phyloP scores from a whole-genome alignment of 164 flowering plant species.

The Cinnamomum micranthum region DNA sequence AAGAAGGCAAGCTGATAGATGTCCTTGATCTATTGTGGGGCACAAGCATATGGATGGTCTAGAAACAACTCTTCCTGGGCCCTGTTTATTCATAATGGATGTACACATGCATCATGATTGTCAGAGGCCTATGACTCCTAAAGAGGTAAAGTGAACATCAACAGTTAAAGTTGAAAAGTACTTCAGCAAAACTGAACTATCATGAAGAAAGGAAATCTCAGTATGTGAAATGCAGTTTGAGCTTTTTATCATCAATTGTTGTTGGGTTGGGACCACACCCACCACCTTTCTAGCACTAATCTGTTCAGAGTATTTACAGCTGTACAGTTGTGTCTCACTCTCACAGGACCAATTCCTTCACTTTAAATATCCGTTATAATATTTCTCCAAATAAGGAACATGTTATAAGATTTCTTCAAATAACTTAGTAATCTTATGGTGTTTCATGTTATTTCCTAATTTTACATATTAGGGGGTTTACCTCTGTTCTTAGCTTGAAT shows the following conservation, averaged over 20 bases:
- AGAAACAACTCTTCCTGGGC: background rate
- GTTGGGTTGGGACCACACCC: too few relatives aligned
- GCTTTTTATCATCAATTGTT: background rate
- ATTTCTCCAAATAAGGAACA: too few relatives aligned
- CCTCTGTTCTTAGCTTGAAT: too few relatives aligned
- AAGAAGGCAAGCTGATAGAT: background rate
- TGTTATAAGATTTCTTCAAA: too few relatives aligned
- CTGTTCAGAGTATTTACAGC: too few relatives aligned
- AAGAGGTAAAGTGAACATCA: background rate
- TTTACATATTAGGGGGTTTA: too few relatives aligned
- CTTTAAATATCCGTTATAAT: too few relatives aligned
- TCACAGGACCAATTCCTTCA: too few relatives aligned
- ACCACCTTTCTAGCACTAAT: too few relatives aligned
- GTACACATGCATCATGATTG: background rate
- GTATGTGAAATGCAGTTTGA: background rate
- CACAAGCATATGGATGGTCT: background rate
- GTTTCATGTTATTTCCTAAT: too few relatives aligned
- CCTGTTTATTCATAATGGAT: background rate
- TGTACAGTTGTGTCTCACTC: too few relatives aligned
- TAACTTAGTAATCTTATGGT: too few relatives aligned
- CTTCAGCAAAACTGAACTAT: background rate
- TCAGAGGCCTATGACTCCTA: background rate
- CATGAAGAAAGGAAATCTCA: background rate
- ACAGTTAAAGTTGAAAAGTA: background rate
- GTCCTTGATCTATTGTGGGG: background rate